phyloP scores from a whole-genome alignment of 2,329 filamentous ascomycete species.

The Ophidiomyces ophidiicola region DNA sequence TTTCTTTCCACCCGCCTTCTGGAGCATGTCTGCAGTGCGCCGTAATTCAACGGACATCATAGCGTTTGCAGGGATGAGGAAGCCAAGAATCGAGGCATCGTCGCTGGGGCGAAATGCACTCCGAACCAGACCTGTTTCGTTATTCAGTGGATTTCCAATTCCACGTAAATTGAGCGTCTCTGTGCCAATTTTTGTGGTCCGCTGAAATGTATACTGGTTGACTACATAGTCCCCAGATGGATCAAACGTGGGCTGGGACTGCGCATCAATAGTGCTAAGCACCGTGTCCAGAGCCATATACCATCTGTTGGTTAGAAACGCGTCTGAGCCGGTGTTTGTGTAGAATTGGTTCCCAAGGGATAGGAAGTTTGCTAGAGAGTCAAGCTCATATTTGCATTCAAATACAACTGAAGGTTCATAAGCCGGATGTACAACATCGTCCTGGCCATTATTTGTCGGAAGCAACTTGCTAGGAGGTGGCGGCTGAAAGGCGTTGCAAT shows the following conservation, averaged over 20 bases:
- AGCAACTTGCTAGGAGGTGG: constrained; percentile 68
- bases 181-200: constrained; percentile 66
- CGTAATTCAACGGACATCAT: constrained; percentile 88
- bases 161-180: constrained; percentile 77
- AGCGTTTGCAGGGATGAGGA: constrained; percentile 89
- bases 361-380: constrained; percentile 86
- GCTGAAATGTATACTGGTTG: constrained; percentile 81
- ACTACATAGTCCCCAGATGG: constrained; percentile 50
- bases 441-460: constrained; percentile 63
- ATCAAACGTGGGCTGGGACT: constrained; percentile 72
- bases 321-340: constrained; percentile 61
- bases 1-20: constrained; percentile 43
- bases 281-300: constrained; percentile 63
- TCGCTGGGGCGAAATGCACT: constrained; percentile 92
- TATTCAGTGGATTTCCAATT: constrained; percentile 80
- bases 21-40: constrained; percentile 59
- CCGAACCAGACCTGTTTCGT: constrained; percentile 70
- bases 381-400: constrained; percentile 98
- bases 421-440: constrained; percentile 69
- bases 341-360: constrained; percentile 77
- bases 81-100: constrained; percentile 86
- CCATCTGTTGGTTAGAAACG: constrained; percentile 71
- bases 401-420: constrained; percentile 82
- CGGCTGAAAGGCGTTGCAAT: constrained; percentile 97
- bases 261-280: constrained; percentile 60